Base-by-base conservation (phyloP, 208 protist genomes). In the Histomonas meleagridis region DNA sequence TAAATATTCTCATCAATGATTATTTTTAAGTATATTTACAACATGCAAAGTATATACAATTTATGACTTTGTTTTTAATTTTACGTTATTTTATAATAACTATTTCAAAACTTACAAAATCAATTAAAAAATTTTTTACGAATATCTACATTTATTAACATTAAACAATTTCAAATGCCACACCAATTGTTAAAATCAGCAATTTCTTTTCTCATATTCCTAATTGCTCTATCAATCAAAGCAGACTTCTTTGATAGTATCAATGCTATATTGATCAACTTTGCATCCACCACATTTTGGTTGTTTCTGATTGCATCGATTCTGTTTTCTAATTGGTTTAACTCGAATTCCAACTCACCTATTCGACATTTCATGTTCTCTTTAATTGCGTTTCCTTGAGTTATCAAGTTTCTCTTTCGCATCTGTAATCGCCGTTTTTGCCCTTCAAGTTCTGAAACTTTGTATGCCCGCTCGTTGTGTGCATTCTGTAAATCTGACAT, bases 281-380 rank as follows among this genome's bases (percentile, higher is more conserved):
- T 28, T 16, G 26, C n/a, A 48, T 86, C 76, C 7, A 86, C 76
- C 9, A 48, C 14, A 12, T 40, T 43, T 55, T 40, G 76, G 0
- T 46, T 28, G 51, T 46, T 32, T 28, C 55, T 86, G 16, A 86
- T 86, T 18, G 46, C n/a, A 32, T 86, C 76, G 5, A 86, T 43
- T 55, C 76, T 86, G 76, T 86, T 86, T 86, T 86, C 76, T 18
- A 86, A 46, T 38, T 46, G 43, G 35, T 86, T 46, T 12, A 86
- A n/a, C 16, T 86, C 76, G 10, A 86, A 38, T n/a, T 86, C 76
- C 9, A 86, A 57, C 16, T 86, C 76, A n/a, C 55, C 55, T 21
- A 46, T 23, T 86, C 32, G 51, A 16, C 76, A 32, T 46, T n/a
- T 86, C 18, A 55, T 55, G 76, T 86, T 86, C 38, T 86, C 76